These are phyloP conservation scores for Ophiosphaerella korrae DNA, from an alignment of 2,329 filamentous ascomycete species.

Conservation along the genomic window DNA sequence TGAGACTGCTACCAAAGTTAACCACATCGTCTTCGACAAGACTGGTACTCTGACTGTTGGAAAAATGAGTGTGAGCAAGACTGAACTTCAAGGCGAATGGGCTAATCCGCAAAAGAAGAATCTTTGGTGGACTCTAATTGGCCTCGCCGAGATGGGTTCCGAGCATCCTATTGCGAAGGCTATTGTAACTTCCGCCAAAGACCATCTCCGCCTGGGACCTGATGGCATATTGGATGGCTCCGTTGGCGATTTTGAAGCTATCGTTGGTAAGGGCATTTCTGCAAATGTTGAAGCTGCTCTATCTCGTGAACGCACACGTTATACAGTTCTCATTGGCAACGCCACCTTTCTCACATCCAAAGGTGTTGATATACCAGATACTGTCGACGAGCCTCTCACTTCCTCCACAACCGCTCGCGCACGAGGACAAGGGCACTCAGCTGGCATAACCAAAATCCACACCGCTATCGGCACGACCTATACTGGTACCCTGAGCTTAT, in stretches of 20 bases:
- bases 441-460: conserved; percentile 89
- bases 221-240: conserved; percentile 81
- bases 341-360: conserved; percentile 75
- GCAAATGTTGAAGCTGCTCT: conserved; percentile 79
- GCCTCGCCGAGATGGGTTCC: conserved; percentile 92
- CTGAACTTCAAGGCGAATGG: conserved; percentile 72
- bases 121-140: conserved; percentile 95
- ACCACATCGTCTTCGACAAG: conserved; percentile 91
- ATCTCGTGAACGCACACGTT: conserved; percentile 69
- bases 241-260: conserved; percentile 81
- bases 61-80: conserved; percentile 87
- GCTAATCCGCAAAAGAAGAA: conserved; percentile 68
- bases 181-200: conserved; percentile 75
- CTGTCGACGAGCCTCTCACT: conserved; percentile 58
- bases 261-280: conserved; percentile 82
- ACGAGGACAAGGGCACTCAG: conserved; percentile 46
- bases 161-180: conserved; percentile 96
- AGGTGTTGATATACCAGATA: conserved; percentile 66
- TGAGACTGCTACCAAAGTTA: conserved; percentile 88
- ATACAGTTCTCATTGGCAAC: conserved; percentile 84
- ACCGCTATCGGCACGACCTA: conserved; percentile 84
- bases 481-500: conserved; percentile 79
- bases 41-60: conserved; percentile 93
- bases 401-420: conserved; percentile 33
- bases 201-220: conserved; percentile 71